Percentiles rank a stretch among this genome's conserved stretches.
Conservation (phyloP, 352 stramenopile genomes). For the Halophytophthora batemanensis region DNA sequence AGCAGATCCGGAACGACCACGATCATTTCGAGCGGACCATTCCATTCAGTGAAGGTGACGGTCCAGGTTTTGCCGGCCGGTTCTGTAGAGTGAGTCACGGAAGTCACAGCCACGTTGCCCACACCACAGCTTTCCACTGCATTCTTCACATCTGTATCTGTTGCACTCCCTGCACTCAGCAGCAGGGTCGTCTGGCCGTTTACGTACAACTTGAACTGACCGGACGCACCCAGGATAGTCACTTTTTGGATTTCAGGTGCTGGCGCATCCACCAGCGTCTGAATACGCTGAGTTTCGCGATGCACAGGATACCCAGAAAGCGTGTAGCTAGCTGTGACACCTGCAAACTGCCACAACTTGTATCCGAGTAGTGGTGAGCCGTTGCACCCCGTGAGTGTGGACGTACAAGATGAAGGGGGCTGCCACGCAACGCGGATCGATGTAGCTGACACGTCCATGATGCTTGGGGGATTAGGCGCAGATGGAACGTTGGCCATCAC, state of each 20-base stretch:
- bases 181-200: constrained; percentile 52
- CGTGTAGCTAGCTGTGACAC: constrained; percentile 68
- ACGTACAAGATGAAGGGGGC: constrained; percentile 60
- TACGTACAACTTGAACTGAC: constrained; percentile 72
- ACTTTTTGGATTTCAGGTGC: constrained; percentile 75
- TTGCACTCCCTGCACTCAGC: constrained; percentile 40
- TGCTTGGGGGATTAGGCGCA: constrained; percentile 38
- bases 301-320: constrained; percentile 75
- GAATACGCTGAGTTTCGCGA: constrained; percentile 90
- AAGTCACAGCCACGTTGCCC: constrained; percentile 46
- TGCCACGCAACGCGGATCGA: constrained; percentile 71
- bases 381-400: constrained; percentile 71
- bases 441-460: constrained; percentile 62
- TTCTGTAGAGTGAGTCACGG: constrained; percentile 31
- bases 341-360: constrained; percentile 92
- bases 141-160: constrained; percentile 36
- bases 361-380: constrained; percentile 87
- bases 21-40: constrained; percentile 46
- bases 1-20: constrained; percentile 57
- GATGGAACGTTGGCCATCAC: constrained; percentile 81
- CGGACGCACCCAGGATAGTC: constrained; percentile 52
- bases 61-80: constrained; percentile 60
- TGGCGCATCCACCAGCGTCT: constrained; percentile 60
- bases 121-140: constrained; percentile 58
- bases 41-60: constrained; percentile 57